Evolutionary conservation across 1,284 basidiomycete species (phyloP), one percentile per base, ranked within the genome.

Genomic region (Pyrrhoderma noxium): DNA sequence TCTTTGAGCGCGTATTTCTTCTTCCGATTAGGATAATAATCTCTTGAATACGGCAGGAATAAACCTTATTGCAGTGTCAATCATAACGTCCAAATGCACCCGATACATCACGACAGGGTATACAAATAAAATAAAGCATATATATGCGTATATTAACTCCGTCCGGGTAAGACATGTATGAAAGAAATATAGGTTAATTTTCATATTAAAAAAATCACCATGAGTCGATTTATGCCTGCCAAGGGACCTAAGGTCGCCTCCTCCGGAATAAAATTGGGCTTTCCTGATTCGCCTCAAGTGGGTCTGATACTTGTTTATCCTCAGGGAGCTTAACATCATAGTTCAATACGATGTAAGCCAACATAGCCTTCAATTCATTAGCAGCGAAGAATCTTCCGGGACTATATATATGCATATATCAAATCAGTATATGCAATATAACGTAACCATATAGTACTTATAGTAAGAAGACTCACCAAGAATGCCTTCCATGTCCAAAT

Each of bases 371-470:
- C 35, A 77, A 59, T 58, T 70, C 69, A 50, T 65, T 69, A 9
- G 66, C 67, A 0, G 73, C 73, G 56, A 76, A 75, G 62, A 73
- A 74, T 2, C 73, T 64, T 1, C 72, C 73, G 3, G 73, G 72
- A 51, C 71, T 66, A 37, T 27, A 4, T 7, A 45, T 22, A 37
- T 37, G 11, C 38, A 14, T 41, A 35, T 16, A 7, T n/a, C 34
- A 44, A 14, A n/a, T 7, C 7, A 14, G 14, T 16, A 7, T 5
- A 22, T 22, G 21, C 21, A 5, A 40, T 40, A 7, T 40, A 16
- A 9, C 9, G 35, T 37, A 40, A 40, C 4, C 5, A n/a, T 40
- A 40, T 3, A 14, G 38, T 22, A 40, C 4, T 5, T 7, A 22
- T 22, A 40, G n/a, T 18, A 5, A 40, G 8, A n/a, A 43, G 5